A percentile compares a stretch with the other conserved stretches of the same genome.
Evolutionary conservation across 805 yeast genomes (phyloP).

Genomic region (Suhomyces emberorum): DNA sequence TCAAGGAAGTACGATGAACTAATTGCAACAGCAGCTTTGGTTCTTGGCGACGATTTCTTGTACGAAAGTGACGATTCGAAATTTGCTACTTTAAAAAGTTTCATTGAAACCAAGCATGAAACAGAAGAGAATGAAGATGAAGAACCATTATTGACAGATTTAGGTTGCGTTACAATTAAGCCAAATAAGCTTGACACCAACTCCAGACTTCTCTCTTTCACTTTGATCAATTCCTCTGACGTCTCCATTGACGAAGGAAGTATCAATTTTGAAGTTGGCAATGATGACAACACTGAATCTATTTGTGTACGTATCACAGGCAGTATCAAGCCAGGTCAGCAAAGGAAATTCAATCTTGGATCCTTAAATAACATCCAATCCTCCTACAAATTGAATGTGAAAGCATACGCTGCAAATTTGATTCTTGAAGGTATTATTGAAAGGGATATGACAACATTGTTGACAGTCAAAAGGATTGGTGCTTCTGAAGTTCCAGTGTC

Average conservation of each 20-base stretch:
- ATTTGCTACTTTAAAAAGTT: conserved; percentile 21
- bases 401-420: conserved; percentile 15
- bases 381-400: conserved; percentile 13
- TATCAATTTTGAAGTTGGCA: conserved; percentile 25
- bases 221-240: conserved; percentile 21
- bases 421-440: conserved; percentile 15
- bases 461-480: not conserved
- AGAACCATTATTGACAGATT: not conserved
- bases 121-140: not conserved
- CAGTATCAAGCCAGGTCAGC: conserved; percentile 22
- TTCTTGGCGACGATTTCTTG: conserved; percentile 7
- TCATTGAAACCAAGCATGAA: conserved; percentile 6
- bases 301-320: conserved; percentile 24
- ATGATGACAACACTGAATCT: conserved; percentile 11
- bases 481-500: not conserved
- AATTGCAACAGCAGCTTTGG: conserved; percentile 5
- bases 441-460: conserved; percentile 1
- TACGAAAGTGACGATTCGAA: conserved; percentile 16
- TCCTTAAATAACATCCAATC: conserved; percentile 13
- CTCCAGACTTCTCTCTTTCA: conserved; percentile 20
- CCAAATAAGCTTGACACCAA: conserved; percentile 13
- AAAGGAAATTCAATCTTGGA: conserved; percentile 26
- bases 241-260: conserved; percentile 25
- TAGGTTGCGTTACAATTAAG: conserved; percentile 8
- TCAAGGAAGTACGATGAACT: conserved; percentile 25